Percentiles rank a stretch among this genome's conserved stretches.
Conservation (phyloP, 306 rosid species). For the Fragaria vesca region DNA sequence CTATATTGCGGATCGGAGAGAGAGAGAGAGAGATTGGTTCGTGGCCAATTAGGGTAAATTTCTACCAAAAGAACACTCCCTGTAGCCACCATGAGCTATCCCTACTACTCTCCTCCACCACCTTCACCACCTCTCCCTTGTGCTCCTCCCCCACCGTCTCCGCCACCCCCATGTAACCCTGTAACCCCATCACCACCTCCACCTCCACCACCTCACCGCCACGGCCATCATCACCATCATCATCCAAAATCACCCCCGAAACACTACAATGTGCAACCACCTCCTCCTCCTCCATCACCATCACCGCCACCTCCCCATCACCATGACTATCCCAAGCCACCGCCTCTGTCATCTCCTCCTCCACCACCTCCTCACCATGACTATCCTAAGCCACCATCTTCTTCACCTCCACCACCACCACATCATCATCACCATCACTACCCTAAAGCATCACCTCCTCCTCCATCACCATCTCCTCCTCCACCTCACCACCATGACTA, state of each 20-base stretch:
- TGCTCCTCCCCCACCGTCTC: constrained; percentile 11
- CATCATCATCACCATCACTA: constrained; percentile 16
- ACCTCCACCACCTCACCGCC: constrained; percentile 26
- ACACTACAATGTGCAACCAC: constrained; percentile 23
- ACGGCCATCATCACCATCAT: constrained; percentile 20
- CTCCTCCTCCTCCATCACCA: constrained; percentile 25
- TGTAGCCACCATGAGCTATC: constrained; percentile 21
- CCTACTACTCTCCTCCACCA: constrained; percentile 45
- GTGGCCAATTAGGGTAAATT: neutral
- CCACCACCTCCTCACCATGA: constrained; percentile 16
- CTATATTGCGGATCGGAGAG: neutral
- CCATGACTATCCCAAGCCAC: constrained; percentile 9
- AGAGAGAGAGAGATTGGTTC: neutral
- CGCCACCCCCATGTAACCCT: constrained; percentile 9
- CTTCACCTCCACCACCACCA: neutral
- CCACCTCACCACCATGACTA: constrained; percentile 4
- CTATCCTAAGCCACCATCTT: constrained; percentile 17
- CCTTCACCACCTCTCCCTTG: constrained; percentile 32
- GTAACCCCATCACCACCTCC: constrained; percentile 25
- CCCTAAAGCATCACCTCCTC: constrained; percentile 13
- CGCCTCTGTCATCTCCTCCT: neutral
- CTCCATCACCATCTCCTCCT: neutral
- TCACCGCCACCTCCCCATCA: constrained; percentile 21
- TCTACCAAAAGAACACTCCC: neutral
- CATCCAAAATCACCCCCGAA: constrained; percentile 25